A percentile compares a stretch with the other conserved stretches of the same genome.
Conservation (phyloP, 345 rosid genomes). For the Salix viminalis region DNA sequence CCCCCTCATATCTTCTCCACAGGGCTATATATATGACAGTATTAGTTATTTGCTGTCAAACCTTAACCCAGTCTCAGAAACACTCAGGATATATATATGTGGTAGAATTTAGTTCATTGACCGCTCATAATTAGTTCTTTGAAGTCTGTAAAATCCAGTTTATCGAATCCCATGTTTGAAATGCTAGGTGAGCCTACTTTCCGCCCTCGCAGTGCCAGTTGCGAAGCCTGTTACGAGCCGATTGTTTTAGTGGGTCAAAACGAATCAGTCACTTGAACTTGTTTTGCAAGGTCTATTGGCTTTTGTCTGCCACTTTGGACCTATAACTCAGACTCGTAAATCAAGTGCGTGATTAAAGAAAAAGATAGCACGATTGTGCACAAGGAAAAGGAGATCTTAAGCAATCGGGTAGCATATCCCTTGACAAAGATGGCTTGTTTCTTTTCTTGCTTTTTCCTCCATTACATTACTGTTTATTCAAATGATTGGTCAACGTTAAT, state of each 20-base stretch:
- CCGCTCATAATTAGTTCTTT: not conserved
- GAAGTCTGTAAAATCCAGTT: not conserved
- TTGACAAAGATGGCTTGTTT: constrained; percentile 10
- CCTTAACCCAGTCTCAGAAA: not conserved
- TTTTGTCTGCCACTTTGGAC: constrained; percentile 3
- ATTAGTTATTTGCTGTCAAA: not conserved
- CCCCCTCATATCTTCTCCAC: not conserved
- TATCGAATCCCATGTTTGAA: not conserved
- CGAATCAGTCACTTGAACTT: constrained; percentile 1
- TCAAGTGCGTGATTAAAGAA: not conserved
- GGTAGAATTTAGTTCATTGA: not conserved
- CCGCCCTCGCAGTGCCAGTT: not conserved
- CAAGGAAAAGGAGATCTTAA: not conserved
- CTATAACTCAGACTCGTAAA: not conserved
- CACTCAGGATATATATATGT: not conserved
- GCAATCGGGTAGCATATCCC: not conserved
- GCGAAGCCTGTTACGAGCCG: not conserved
- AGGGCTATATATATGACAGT: not conserved
- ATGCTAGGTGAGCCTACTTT: not conserved
- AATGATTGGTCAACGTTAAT: not conserved
- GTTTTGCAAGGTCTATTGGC: not conserved
- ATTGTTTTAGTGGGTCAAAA: not conserved
- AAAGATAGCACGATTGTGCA: not conserved
- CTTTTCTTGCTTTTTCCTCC: not conserved
- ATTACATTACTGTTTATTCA: not conserved